Conservation (phyloP, 306 rosid species). For the Neltuma alba region DNA sequence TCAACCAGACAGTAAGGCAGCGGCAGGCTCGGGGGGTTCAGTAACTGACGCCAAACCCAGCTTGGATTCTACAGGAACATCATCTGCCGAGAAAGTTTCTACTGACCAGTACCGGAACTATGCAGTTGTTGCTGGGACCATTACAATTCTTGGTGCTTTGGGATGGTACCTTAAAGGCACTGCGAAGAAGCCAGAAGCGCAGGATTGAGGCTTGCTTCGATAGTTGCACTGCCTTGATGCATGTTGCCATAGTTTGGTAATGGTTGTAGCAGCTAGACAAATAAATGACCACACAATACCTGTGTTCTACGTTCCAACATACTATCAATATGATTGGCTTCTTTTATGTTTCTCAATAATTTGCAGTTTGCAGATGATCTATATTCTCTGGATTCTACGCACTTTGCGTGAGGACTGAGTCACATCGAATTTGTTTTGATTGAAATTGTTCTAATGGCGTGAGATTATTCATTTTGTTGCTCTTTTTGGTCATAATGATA, state of each 20-base stretch:
- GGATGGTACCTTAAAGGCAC: slow-evolving; percentile 89
- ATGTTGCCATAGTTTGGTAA: slow-evolving; percentile 29
- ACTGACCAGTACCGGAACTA: slow-evolving; percentile 84
- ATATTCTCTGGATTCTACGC: slow-evolving; percentile 19
- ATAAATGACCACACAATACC: slow-evolving; percentile 38
- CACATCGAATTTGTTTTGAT: slow-evolving; percentile 5
- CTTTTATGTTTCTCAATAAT: slow-evolving; percentile 21
- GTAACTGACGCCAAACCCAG: slow-evolving; percentile 62
- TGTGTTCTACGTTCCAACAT: slow-evolving; percentile 24
- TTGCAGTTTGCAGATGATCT: slow-evolving; percentile 32
- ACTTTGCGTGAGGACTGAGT: slow-evolving; percentile 10
- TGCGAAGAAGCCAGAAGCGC: slow-evolving; percentile 85
- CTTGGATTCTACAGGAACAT: slow-evolving; percentile 53
- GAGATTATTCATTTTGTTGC: slow-evolving; percentile 25
- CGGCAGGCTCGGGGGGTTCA: slow-evolving; percentile 58
- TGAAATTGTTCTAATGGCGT: slow-evolving; percentile 1
- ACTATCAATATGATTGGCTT: slow-evolving; percentile 21
- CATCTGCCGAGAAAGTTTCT: slow-evolving; percentile 69
- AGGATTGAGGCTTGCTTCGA: slow-evolving; percentile 62
- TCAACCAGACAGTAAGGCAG: slow-evolving; percentile 62
- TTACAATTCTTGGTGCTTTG: slow-evolving; percentile 60
- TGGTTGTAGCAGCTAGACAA: slow-evolving; percentile 33
- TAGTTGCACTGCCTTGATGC: slow-evolving; percentile 33
- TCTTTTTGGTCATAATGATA: slow-evolving; percentile 17
- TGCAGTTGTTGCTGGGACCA: slow-evolving; percentile 80